A percentile compares a stretch with the other conserved stretches of the same genome.
phyloP scores from a whole-genome alignment of 2,329 filamentous ascomycete species.

The Thelonectria blattea region DNA sequence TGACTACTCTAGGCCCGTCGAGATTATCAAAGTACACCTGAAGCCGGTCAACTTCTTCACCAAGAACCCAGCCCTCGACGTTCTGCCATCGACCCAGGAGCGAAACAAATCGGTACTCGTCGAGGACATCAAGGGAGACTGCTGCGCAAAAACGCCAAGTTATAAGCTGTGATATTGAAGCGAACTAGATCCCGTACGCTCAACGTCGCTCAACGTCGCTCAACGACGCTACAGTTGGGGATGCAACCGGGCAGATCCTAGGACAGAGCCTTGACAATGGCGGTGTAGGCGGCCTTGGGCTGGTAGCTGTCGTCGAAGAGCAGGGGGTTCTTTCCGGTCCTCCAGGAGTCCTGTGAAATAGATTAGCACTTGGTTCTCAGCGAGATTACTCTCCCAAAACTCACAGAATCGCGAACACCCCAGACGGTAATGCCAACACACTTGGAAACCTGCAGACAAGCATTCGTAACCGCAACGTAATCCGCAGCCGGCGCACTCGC shows the following conservation, averaged over 20 bases:
- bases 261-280: conserved; percentile 32
- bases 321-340: conserved; percentile 55
- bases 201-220: too few relatives aligned
- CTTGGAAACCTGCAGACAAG: conserved; percentile 62
- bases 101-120: conserved; percentile 16
- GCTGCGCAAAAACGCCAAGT: neutral
- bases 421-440: conserved; percentile 73
- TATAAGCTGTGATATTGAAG: neutral
- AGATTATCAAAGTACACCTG: conserved; percentile 57
- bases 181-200: neutral
- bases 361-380: neutral
- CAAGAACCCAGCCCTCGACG: conserved; percentile 53
- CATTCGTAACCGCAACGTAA: conserved; percentile 63
- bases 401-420: conserved; percentile 52
- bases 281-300: conserved; percentile 59
- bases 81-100: conserved; percentile 28
- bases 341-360: conserved; percentile 49
- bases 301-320: conserved; percentile 59
- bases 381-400: neutral
- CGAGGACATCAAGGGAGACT: neutral
- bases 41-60: conserved; percentile 59
- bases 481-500: conserved; percentile 59
- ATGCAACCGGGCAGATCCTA: neutral
- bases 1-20: conserved; percentile 47
- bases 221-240: too few relatives aligned